Percentiles rank a stretch among this genome's conserved stretches.
Evolutionary conservation across 164 flowering plant genomes (phyloP).

Genomic region (Warburgia ugandensis): DNA sequence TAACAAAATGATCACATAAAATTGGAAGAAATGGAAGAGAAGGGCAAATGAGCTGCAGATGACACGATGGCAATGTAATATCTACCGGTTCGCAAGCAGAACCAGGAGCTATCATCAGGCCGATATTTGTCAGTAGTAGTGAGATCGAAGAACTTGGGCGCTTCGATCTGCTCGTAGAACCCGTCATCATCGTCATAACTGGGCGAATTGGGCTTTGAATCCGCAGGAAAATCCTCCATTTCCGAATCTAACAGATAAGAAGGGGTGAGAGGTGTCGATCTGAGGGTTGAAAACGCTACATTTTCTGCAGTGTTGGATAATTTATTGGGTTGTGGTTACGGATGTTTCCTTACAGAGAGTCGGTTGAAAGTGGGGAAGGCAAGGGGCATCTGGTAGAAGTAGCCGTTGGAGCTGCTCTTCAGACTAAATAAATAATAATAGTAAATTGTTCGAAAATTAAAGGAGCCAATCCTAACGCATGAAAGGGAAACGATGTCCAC

Average conservation of each 20-base stretch:
- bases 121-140: slow-evolving; percentile 42
- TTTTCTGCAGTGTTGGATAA: background rate
- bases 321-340: too few relatives aligned
- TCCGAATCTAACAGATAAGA: background rate
- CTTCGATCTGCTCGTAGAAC: slow-evolving; percentile 78
- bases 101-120: slow-evolving; percentile 80
- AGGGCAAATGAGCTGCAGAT: background rate
- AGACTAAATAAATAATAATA: too few relatives aligned
- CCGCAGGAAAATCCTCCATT: slow-evolving; percentile 3
- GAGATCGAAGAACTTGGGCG: slow-evolving; percentile 88
- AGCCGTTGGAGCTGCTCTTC: slow-evolving; percentile 17
- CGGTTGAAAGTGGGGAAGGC: background rate
- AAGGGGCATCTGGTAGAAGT: background rate
- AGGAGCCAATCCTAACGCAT: too few relatives aligned
- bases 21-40: too few relatives aligned
- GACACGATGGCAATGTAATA: background rate
- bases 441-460: too few relatives aligned
- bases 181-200: slow-evolving; percentile 27
- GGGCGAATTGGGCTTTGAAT: background rate
- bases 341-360: too few relatives aligned
- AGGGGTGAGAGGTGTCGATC: background rate
- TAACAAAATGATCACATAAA: too few relatives aligned
- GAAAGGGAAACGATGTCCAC: too few relatives aligned
- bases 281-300: background rate
- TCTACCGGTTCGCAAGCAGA: slow-evolving; percentile 72